Conservation (phyloP, 2,329 filamentous ascomycete species). For the Pleochaeta shiraiana region DNA sequence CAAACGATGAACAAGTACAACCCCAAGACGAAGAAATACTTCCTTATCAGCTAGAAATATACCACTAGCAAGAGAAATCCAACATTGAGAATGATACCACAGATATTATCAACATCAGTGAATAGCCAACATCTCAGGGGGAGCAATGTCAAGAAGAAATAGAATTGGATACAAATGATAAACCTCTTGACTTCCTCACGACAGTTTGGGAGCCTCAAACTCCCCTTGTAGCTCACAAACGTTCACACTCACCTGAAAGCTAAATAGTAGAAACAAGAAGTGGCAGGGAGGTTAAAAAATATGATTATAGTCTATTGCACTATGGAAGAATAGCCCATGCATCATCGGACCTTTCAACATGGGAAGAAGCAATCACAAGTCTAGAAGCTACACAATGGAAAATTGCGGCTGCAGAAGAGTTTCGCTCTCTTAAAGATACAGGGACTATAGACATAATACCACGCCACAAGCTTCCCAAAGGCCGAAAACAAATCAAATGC, state of each 20-base stretch:
- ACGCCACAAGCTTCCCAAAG: neutral
- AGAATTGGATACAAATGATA: neutral
- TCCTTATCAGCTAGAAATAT: neutral
- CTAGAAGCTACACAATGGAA: too few relatives aligned
- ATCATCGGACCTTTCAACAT: neutral
- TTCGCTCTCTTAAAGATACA: too few relatives aligned
- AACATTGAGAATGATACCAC: neutral
- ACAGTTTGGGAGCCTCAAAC: too few relatives aligned
- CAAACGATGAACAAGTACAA: too few relatives aligned
- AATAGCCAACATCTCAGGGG: neutral
- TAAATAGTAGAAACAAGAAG: neutral
- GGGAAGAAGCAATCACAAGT: too few relatives aligned
- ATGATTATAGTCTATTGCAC: neutral
- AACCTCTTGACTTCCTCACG: neutral
- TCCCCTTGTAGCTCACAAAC: neutral
- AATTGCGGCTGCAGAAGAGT: too few relatives aligned
- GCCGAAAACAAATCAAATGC: neutral
- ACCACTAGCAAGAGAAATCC: neutral
- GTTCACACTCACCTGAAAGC: neutral
- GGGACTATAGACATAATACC: neutral
- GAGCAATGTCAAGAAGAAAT: neutral
- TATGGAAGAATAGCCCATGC: neutral
- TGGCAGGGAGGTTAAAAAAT: neutral
- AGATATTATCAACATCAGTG: neutral
- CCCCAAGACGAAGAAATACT: too few relatives aligned